Conservation (phyloP, 2,329 filamentous ascomycete genomes). For the Davidsoniella eucalypti region DNA sequence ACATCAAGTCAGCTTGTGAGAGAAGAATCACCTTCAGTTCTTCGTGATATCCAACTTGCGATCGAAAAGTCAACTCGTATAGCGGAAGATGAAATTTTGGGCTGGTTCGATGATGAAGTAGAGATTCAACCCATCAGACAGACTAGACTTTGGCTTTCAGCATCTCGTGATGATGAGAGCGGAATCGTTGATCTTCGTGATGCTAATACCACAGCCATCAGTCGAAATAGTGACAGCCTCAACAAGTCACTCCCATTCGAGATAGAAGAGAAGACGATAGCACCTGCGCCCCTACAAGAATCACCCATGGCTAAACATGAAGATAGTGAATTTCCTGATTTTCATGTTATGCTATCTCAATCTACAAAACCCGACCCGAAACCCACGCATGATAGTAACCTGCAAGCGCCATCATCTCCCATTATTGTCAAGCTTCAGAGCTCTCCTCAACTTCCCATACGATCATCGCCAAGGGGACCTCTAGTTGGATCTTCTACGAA, state of each 20-base stretch:
- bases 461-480: slow-evolving; percentile 3
- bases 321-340: slow-evolving; percentile 6
- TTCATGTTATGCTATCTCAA: not conserved
- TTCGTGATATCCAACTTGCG: slow-evolving; percentile 45
- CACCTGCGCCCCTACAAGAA: not conserved
- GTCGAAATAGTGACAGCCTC: not conserved
- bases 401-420: not conserved
- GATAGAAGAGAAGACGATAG: not conserved
- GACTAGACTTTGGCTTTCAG: slow-evolving; percentile 50
- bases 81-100: slow-evolving; percentile 2
- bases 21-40: slow-evolving; percentile 52
- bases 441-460: slow-evolving; percentile 4
- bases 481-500: not conserved
- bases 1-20: slow-evolving; percentile 68
- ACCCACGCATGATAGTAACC: not conserved
- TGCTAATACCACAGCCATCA: not conserved
- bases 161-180: slow-evolving; percentile 48
- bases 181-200: slow-evolving; percentile 30
- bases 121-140: slow-evolving; percentile 11
- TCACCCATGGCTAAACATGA: not conserved
- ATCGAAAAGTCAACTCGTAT: slow-evolving; percentile 39
- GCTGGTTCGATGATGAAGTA: not conserved
- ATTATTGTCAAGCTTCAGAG: not conserved
- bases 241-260: not conserved
- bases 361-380: not conserved